Evolutionary conservation across 169 alveolate species (phyloP).

Genomic region (Blepharisma undulans): DNA sequence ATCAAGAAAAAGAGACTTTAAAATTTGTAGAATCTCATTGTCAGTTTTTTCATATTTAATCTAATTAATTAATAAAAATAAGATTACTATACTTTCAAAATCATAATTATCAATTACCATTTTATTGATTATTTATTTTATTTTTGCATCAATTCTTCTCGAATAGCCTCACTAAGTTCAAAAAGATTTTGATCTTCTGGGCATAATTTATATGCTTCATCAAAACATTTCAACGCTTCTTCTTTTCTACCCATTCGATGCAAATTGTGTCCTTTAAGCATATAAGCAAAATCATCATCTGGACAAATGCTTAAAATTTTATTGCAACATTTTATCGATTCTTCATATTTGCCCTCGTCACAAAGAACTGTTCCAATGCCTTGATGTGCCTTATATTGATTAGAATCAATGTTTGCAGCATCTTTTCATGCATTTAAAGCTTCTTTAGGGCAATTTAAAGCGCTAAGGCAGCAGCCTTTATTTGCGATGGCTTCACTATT

Average conservation of each 20-base stretch:
- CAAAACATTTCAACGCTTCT: not conserved
- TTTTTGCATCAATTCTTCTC: too few relatives aligned
- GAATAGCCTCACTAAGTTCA: too few relatives aligned
- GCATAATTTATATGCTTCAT: too few relatives aligned
- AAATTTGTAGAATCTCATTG: too few relatives aligned
- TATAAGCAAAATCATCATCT: not conserved
- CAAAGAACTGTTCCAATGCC: not conserved
- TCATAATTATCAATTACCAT: too few relatives aligned
- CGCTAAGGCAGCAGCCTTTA: not conserved
- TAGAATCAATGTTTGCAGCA: not conserved
- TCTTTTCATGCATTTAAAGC: not conserved
- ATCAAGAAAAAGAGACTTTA: too few relatives aligned
- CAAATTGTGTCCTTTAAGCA: not conserved
- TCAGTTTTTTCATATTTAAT: too few relatives aligned
- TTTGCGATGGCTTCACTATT: not conserved
- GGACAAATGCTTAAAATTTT: not conserved
- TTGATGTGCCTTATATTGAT: not conserved
- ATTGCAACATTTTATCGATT: not conserved
- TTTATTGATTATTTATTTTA: too few relatives aligned
- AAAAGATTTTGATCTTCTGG: too few relatives aligned
- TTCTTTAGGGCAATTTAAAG: not conserved
- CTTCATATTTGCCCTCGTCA: not conserved
- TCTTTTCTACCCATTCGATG: not conserved
- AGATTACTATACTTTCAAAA: too few relatives aligned
- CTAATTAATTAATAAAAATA: too few relatives aligned